Evolutionary conservation across 2,329 filamentous ascomycete genomes (phyloP).

Genomic region (Colletotrichum phormii): DNA sequence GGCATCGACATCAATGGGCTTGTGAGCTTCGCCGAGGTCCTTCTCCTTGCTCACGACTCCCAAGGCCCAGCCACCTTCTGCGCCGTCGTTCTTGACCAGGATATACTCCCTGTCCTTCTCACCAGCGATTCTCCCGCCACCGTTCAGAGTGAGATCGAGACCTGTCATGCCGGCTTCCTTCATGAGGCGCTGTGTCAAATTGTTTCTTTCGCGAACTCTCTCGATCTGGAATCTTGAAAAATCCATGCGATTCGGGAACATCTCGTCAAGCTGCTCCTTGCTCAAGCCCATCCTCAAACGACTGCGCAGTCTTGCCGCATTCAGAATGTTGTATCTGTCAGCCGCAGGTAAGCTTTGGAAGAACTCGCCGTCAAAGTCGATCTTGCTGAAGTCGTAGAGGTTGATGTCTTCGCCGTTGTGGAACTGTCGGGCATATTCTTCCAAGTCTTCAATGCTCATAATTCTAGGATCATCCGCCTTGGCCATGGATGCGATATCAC

Average conservation of each 20-base stretch:
- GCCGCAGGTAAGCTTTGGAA: conserved; percentile 90
- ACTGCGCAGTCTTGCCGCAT: conserved; percentile 89
- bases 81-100: conserved; percentile 92
- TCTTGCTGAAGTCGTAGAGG: conserved; percentile 97
- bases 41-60: conserved; percentile 92
- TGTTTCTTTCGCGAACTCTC: conserved; percentile 89
- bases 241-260: conserved; percentile 98
- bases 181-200: conserved; percentile 95
- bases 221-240: conserved; percentile 98
- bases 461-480: conserved; percentile 92
- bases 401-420: conserved; percentile 91
- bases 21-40: conserved; percentile 81
- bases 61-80: conserved; percentile 94
- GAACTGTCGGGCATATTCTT: conserved; percentile 94
- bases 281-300: conserved; percentile 94
- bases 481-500: conserved; percentile 85
- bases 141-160: conserved; percentile 74
- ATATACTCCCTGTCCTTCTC: conserved; percentile 96
- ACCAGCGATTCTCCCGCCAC: conserved; percentile 76
- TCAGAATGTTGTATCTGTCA: conserved; percentile 97
- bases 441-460: conserved; percentile 94
- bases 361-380: conserved; percentile 96
- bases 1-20: conserved; percentile 91
- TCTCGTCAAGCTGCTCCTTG: conserved; percentile 93
- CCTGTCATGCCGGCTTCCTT: conserved; percentile 90